Conservation (phyloP, 73 alveolate genomes). For the Symbiodinium pilosum region DNA sequence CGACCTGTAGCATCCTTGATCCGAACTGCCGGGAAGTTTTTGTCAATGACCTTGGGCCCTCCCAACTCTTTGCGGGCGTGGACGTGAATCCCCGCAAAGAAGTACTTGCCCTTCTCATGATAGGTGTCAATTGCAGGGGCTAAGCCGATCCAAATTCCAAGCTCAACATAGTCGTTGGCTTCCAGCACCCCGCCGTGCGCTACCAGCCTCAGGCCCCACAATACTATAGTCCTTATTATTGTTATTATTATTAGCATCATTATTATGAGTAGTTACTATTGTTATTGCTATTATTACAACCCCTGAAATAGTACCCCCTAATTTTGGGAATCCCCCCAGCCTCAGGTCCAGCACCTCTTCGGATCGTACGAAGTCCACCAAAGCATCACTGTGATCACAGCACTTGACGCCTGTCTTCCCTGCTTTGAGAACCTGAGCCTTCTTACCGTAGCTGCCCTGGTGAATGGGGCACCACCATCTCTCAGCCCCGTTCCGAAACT, state of each 20-base stretch:
- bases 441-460: constrained; percentile 50
- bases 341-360: not conserved
- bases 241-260: no score
- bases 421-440: constrained; percentile 35
- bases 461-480: constrained; percentile 58
- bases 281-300: no score
- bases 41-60: constrained; percentile 43
- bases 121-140: constrained; percentile 45
- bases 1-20: constrained; percentile 39
- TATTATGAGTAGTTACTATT: no score
- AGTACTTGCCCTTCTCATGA: constrained; percentile 19
- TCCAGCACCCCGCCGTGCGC: constrained; percentile 17
- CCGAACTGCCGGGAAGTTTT: constrained; percentile 64
- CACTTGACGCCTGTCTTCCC: not conserved
- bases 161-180: constrained; percentile 15
- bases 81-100: constrained; percentile 78
- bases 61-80: constrained; percentile 3
- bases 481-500: constrained; percentile 47
- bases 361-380: constrained; percentile 27
- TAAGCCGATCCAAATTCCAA: constrained; percentile 52
- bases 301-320: no score
- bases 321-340: not conserved
- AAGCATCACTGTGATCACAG: constrained; percentile 42
- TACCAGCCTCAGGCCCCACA: no score
- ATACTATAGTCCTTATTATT: no score